phyloP scores from a whole-genome alignment of 768 basidiomycete genomes.

The Serendipita sp. region DNA sequence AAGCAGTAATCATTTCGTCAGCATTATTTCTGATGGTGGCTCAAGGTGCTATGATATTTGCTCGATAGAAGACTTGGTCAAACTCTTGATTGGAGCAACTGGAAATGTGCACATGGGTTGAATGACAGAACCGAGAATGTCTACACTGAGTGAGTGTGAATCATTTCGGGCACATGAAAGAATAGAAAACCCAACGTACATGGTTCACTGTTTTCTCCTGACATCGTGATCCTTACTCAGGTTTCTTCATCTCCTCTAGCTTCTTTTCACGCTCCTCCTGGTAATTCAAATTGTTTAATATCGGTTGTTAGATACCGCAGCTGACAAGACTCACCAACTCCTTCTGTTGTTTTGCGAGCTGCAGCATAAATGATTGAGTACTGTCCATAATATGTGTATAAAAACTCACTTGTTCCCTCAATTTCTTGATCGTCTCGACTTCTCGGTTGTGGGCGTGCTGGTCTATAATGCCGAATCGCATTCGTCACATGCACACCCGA shows the following conservation, averaged over 20 bases:
- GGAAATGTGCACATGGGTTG: no score
- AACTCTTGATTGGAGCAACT: no score
- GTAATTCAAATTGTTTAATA: neutral
- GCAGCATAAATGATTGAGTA: neutral
- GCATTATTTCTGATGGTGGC: no score
- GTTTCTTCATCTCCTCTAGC: neutral
- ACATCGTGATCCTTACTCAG: no score
- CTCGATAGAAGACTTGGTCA: no score
- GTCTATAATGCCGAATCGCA: slow-evolving; percentile 24
- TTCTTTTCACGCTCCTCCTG: neutral
- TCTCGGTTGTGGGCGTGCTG: slow-evolving; percentile 50
- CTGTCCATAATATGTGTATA: neutral
- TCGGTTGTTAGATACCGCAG: no score
- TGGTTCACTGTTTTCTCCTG: no score
- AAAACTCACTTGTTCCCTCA: slow-evolving; percentile 36
- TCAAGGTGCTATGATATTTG: no score
- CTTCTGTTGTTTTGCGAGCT: neutral
- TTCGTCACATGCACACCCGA: slow-evolving; percentile 7
- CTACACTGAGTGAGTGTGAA: neutral
- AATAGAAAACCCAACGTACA: neutral
- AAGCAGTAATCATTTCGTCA: no score
- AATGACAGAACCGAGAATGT: neutral
- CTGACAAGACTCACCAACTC: neutral
- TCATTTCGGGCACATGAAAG: neutral
- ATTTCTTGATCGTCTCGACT: slow-evolving; percentile 37